Percentiles rank a stretch among this genome's conserved stretches.
These are phyloP conservation scores for Cutaneotrichosporon cavernicola DNA, from an alignment of 1,284 basidiomycete species.

Conservation along the genomic window DNA sequence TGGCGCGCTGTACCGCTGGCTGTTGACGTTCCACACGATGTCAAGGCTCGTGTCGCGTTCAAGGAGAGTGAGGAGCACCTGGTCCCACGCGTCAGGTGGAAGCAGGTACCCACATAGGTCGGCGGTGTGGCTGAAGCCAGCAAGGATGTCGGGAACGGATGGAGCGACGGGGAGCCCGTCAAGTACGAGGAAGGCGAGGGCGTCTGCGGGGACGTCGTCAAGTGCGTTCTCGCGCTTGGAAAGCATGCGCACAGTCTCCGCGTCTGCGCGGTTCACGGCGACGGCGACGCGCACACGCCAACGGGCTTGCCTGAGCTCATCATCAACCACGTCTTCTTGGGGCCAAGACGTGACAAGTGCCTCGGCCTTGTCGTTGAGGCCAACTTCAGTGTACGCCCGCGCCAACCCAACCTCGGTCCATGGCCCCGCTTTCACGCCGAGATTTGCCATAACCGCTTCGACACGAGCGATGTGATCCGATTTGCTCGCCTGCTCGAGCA, in stretches of 20 bases:
- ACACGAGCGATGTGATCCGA: neutral
- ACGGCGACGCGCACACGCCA: neutral
- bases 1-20: conserved; percentile 22
- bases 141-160: conserved; percentile 18
- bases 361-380: conserved; percentile 13
- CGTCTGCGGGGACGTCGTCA: conserved; percentile 12
- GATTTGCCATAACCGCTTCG: neutral
- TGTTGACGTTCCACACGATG: conserved; percentile 25
- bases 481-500: neutral
- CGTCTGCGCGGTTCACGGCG: neutral
- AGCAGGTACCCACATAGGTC: conserved; percentile 15
- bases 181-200: conserved; percentile 20
- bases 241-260: conserved; percentile 3
- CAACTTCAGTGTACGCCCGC: conserved; percentile 20
- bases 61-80: conserved; percentile 20
- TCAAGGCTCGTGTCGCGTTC: neutral
- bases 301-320: conserved; percentile 14
- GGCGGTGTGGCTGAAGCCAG: conserved; percentile 22
- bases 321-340: neutral
- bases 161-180: conserved; percentile 14
- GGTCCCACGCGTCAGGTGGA: conserved; percentile 25
- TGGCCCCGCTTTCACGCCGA: conserved; percentile 17
- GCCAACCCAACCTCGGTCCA: conserved; percentile 24
- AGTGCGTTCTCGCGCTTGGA: conserved; percentile 10
- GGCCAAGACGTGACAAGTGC: neutral